These are phyloP conservation scores for Fusarium veterinarium DNA, from an alignment of 2,329 filamentous ascomycete species.

Conservation along the genomic window DNA sequence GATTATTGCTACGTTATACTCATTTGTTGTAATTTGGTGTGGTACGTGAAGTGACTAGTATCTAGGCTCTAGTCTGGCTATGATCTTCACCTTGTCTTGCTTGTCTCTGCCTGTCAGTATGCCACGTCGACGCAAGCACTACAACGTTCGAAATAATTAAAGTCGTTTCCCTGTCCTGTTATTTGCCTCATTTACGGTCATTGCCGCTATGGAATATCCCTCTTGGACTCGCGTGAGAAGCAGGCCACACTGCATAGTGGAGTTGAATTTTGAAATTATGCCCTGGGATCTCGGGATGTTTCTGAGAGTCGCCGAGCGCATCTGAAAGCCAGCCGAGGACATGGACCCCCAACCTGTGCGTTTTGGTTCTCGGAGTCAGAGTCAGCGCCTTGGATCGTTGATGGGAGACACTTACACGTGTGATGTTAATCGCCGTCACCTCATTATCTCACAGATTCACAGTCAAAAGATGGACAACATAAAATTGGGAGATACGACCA, in stretches of 20 bases:
- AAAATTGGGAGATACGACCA: slow-evolving; percentile 53
- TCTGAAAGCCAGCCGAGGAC: slow-evolving; percentile 24
- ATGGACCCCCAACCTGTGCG: slow-evolving; percentile 15
- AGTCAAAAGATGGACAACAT: slow-evolving; percentile 56
- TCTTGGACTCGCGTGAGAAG: slow-evolving; percentile 41
- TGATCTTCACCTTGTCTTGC: slow-evolving; percentile 17
- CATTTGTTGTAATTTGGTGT: slow-evolving; percentile 11
- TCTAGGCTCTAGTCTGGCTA: slow-evolving; percentile 14
- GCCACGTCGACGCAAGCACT: slow-evolving; percentile 21
- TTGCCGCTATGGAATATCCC: slow-evolving; percentile 10
- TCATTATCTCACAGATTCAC: slow-evolving; percentile 41
- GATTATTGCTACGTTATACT: slow-evolving; percentile 7
- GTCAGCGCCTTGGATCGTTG: slow-evolving; percentile 16
- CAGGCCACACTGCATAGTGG: slow-evolving; percentile 33
- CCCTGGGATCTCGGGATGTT: slow-evolving; percentile 24
- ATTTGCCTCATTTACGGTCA: slow-evolving; percentile 31
- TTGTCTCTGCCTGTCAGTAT: slow-evolving; percentile 11
- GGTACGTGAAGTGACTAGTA: slow-evolving; percentile 6
- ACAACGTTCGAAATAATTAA: slow-evolving; percentile 21
- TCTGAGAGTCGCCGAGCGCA: slow-evolving; percentile 35
- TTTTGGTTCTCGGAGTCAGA: slow-evolving; percentile 7
- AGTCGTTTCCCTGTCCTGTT: slow-evolving; percentile 16
- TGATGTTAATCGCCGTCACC: slow-evolving; percentile 33
- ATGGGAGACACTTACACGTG: slow-evolving; percentile 27
- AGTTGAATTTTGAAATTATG: slow-evolving; percentile 19